Evolutionary conservation across 805 yeast species (phyloP).

Genomic region (Saturnispora besseyi): DNA sequence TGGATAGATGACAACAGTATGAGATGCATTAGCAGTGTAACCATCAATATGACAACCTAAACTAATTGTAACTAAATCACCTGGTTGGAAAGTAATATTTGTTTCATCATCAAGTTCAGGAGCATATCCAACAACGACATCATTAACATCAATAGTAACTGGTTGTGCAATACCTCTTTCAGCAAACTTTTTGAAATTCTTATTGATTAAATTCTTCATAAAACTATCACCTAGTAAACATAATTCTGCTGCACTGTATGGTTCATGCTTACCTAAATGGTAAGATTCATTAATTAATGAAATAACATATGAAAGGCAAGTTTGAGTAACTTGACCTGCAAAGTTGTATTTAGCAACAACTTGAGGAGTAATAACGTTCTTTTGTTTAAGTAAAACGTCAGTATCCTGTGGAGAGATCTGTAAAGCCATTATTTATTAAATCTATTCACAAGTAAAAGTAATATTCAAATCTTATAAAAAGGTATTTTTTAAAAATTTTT

Average conservation of each 20-base stretch:
- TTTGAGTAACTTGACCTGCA: slow-evolving; percentile 85
- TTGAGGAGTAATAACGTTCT: slow-evolving; percentile 52
- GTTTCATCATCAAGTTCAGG: slow-evolving; percentile 77
- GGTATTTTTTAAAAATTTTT: slow-evolving; percentile 3
- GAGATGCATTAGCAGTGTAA: slow-evolving; percentile 79
- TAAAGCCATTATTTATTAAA: slow-evolving; percentile 45
- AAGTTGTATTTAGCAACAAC: slow-evolving; percentile 75
- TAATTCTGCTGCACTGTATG: slow-evolving; percentile 54
- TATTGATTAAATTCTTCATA: slow-evolving; percentile 48
- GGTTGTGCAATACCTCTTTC: slow-evolving; percentile 94
- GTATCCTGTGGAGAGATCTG: slow-evolving; percentile 70
- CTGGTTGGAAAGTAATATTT: slow-evolving; percentile 45
- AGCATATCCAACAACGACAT: slow-evolving; percentile 66
- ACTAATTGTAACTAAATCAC: slow-evolving; percentile 78
- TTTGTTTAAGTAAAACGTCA: slow-evolving; percentile 60
- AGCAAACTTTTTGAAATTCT: slow-evolving; percentile 53
- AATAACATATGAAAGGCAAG: slow-evolving; percentile 59
- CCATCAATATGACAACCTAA: slow-evolving; percentile 95
- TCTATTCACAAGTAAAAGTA: background rate
- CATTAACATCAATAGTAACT: slow-evolving; percentile 79
- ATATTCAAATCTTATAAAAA: background rate
- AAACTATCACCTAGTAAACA: slow-evolving; percentile 79
- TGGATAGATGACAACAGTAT: slow-evolving; percentile 79
- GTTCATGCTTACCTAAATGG: slow-evolving; percentile 45
- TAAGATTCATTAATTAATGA: slow-evolving; percentile 65